Conservation (phyloP, 2,329 filamentous ascomycete genomes). For the Basipetospora chlamydospora region DNA sequence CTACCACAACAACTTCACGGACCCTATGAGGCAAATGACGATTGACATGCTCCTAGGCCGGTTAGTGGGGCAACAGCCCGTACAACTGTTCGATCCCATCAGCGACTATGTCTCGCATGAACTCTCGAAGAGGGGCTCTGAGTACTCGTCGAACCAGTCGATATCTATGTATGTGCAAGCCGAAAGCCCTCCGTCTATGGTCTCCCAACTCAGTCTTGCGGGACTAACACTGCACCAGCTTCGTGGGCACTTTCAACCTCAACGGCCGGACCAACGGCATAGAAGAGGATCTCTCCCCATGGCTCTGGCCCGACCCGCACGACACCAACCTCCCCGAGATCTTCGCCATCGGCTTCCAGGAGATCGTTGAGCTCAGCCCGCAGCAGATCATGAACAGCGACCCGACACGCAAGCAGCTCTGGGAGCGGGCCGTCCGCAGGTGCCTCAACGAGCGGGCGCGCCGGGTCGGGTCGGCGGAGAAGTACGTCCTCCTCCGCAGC, state of each 20-base stretch:
- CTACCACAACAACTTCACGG: slow-evolving; percentile 95
- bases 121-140: slow-evolving; percentile 48
- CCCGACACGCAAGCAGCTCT: slow-evolving; percentile 66
- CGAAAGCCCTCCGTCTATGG: not conserved
- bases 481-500: slow-evolving; percentile 79
- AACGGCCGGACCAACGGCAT: slow-evolving; percentile 76
- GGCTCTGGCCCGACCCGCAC: slow-evolving; percentile 56
- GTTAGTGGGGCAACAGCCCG: slow-evolving; percentile 67
- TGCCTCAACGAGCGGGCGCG: slow-evolving; percentile 62
- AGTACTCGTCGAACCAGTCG: slow-evolving; percentile 60
- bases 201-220: no score
- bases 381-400: slow-evolving; percentile 99
- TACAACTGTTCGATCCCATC: slow-evolving; percentile 83
- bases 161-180: slow-evolving; percentile 53
- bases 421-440: slow-evolving; percentile 69
- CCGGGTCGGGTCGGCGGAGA: slow-evolving; percentile 49
- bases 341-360: slow-evolving; percentile 84
- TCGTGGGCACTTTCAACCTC: slow-evolving; percentile 82
- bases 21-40: slow-evolving; percentile 82
- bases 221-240: slow-evolving; percentile 21
- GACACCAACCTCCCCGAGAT: slow-evolving; percentile 62
- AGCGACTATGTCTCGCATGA: slow-evolving; percentile 80
- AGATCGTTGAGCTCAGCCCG: slow-evolving; percentile 94
- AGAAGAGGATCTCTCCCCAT: slow-evolving; percentile 65
- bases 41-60: slow-evolving; percentile 87